Evolutionary conservation across 768 basidiomycete species (phyloP).

Genomic region (Udeniomyces megalosporus): DNA sequence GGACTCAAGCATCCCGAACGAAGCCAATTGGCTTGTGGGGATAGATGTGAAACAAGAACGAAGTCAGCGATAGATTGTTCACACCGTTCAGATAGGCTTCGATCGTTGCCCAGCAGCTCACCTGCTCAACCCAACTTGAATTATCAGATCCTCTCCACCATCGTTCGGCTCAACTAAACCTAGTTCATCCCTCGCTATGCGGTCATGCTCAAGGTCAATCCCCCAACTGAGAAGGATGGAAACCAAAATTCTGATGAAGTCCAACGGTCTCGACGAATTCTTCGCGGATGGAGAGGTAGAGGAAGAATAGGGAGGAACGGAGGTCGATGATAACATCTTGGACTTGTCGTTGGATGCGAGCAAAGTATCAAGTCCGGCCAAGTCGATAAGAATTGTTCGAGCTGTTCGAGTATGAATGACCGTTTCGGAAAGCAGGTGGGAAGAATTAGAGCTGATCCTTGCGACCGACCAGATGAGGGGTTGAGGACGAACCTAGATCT

Average conservation of each 20-base stretch:
- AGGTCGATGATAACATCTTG: background rate
- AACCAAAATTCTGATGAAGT: constrained; percentile 43
- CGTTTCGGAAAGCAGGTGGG: too few species aligned
- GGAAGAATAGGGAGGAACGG: background rate
- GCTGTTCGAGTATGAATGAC: background rate
- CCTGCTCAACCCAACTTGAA: background rate
- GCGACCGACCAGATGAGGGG: too few species aligned
- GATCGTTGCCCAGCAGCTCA: background rate
- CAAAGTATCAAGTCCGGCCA: background rate
- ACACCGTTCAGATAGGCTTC: background rate
- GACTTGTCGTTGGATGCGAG: background rate
- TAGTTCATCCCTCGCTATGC: constrained; percentile 46
- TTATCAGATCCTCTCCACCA: too few species aligned
- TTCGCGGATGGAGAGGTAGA: too few species aligned
- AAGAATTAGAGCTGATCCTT: too few species aligned
- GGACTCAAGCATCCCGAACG: background rate
- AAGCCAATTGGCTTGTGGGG: constrained; percentile 10
- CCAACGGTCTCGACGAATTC: constrained; percentile 36
- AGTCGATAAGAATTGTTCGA: background rate
- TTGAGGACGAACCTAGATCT: too few species aligned
- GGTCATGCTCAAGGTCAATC: constrained; percentile 52
- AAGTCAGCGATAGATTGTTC: constrained; percentile 17
- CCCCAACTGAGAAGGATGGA: constrained; percentile 53
- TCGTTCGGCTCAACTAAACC: background rate
- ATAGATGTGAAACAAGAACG: constrained; percentile 33